Evolutionary conservation across 2,329 filamentous ascomycete genomes (phyloP), one percentile per base, ranked within the genome.

Genomic region (Cephalotrichum gorgonifer): DNA sequence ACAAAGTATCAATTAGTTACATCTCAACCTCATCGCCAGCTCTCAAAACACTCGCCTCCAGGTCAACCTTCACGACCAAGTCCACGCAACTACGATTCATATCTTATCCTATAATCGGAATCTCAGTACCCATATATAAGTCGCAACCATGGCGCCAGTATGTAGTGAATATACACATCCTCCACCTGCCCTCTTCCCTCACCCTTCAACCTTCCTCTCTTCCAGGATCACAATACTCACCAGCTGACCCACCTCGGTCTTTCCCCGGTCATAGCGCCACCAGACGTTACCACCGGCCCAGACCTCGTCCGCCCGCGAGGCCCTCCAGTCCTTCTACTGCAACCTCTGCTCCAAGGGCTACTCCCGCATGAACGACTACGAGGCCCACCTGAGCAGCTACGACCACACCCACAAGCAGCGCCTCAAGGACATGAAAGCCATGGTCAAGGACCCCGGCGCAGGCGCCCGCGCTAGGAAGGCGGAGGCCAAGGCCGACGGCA

Each of bases 401-500:
- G 93, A 97, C 62, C 93, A 98, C 68, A 86, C 87, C 58, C 93
- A 98, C 67, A 90, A 89, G 64, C 89, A 94, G 70, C 85, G 87
- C 45, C 78, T 90, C 51, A 87, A 88, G 66, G 86, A 93, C 59
- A 89, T 91, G 86, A 88, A 88, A 67, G 82, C 86, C 59, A 84
- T 90, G 73, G 82, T 85, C 28, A 81, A 83, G 56, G 83, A 88
- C 55, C 81, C 85, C 2, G 76, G 74, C 48, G 81, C 80, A 23
- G 76, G 74, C 14, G 77, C 74, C 22, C 79, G 81, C 56, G 81
- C 84, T 2, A 73, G 82, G n/a, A 81, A 79, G 57, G 79, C 81
- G 30, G 83, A 88, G 61, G 81, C 81, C 47, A 85, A 84, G 61
- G 81, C 81, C 45, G 81, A 84, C 53, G 81, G 78, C 3, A 68